Evolutionary conservation across 2,329 filamentous ascomycete species (phyloP), one percentile per base, ranked within the genome.

Genomic region (Phialocephala sp.): DNA sequence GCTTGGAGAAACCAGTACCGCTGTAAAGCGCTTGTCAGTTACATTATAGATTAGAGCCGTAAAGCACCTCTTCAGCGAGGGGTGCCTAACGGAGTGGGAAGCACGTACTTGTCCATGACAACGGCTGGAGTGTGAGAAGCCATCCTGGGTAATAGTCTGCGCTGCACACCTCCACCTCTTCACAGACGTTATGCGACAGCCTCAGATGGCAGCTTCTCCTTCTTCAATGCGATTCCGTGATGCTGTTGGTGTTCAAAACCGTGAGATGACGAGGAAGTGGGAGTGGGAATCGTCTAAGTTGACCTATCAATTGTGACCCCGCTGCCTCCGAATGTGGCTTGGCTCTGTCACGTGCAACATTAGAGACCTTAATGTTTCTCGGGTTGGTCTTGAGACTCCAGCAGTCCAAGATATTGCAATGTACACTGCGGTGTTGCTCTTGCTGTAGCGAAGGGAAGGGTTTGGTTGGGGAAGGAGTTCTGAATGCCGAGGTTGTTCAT

Each of bases 81-180:
- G 60, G 32, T 67, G 60, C 52, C 63, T 71, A 57, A 63, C 50
- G 65, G 77, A 73, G 74, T 76, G 57, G 74, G 76, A 69, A 76
- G 74, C 76, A 79, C 93, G 83, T 90, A 97, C 95, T 99, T 99
- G 95, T 99, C 95, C 94, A 99, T 99, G 93, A 99, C 95, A 97
- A 99, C 95, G 92, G 95, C 95, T 76, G 95, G 95, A 79, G 95
- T 98, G 89, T 98, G 94, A 84, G 91, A 91, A 79, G 95, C 94
- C 95, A 99, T 99, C 75, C 78, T 84, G 78, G 76, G 72, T 59
- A 64, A 62, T 69, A 68, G 69, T 58, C 64, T 71, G 68, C 66
- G 72, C 72, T 64, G 60, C 52, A 67, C 73, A 68, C 67, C 70
- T 71, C 72, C 69, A 62, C 60, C 62, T 62, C 59, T 70, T 60